phyloP scores from a whole-genome alignment of 108 stramenopile species.

The Nannochloropsis oceanica region DNA sequence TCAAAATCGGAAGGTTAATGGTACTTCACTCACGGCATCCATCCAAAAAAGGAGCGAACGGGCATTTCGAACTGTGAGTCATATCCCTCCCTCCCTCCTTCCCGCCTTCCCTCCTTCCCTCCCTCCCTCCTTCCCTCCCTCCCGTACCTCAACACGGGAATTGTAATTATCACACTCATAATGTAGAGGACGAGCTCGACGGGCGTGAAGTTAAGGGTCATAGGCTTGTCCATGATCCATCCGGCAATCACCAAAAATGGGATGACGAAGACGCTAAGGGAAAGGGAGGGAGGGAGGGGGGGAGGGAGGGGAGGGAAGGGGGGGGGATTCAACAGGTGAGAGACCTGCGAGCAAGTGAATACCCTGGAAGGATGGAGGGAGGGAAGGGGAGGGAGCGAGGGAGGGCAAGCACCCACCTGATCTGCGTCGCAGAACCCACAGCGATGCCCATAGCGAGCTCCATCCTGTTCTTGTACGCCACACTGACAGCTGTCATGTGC shows the following conservation, averaged over 20 bases:
- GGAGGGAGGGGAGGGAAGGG: slow-evolving; percentile 55
- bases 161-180: slow-evolving; percentile 51
- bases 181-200: slow-evolving; percentile 64
- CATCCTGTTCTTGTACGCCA: slow-evolving; percentile 93
- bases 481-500: slow-evolving; percentile 78
- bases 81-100: neutral
- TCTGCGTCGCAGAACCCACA: slow-evolving; percentile 85
- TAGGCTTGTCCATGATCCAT: slow-evolving; percentile 61
- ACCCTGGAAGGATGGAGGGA: no score
- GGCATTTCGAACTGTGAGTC: neutral
- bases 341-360: slow-evolving; percentile 63
- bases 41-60: neutral
- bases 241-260: slow-evolving; percentile 83
- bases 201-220: slow-evolving; percentile 72
- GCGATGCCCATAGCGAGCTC: slow-evolving; percentile 88
- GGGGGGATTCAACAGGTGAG: slow-evolving; percentile 63
- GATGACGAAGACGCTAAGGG: slow-evolving; percentile 72
- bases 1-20: neutral
- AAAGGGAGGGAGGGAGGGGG: slow-evolving; percentile 62
- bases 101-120: neutral
- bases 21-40: neutral
- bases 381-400: slow-evolving; percentile 82
- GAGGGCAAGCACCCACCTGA: slow-evolving; percentile 73
- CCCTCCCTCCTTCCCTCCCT: slow-evolving; percentile 76
- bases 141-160: slow-evolving; percentile 45